These are phyloP conservation scores for Aspergillus costaricaensis DNA, from an alignment of 2,329 filamentous ascomycete species.

Conservation along the genomic window DNA sequence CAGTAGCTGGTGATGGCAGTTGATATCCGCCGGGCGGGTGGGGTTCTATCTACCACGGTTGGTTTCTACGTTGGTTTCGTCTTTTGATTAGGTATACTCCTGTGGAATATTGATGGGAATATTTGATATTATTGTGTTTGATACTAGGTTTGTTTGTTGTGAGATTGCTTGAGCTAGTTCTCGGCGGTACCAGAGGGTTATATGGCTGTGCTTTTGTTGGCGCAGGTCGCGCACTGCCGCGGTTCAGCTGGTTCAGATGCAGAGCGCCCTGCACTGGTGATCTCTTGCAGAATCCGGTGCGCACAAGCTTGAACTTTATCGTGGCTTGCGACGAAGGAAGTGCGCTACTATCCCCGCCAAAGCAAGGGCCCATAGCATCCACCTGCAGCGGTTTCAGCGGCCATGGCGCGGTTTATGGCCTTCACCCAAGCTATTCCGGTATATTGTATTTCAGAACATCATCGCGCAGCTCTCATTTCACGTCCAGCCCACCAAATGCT, in stretches of 20 bases:
- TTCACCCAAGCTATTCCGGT: too few species aligned
- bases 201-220: background rate
- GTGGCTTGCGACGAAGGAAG: background rate
- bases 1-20: background rate
- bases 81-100: background rate
- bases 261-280: background rate
- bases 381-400: background rate
- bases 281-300: background rate
- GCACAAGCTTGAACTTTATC: background rate
- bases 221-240: background rate
- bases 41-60: background rate
- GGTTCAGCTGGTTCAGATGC: background rate
- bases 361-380: background rate
- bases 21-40: background rate
- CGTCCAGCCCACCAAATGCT: constrained; percentile 52
- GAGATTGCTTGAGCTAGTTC: background rate
- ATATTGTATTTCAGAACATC: background rate
- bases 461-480: constrained; percentile 39
- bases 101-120: background rate
- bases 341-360: background rate
- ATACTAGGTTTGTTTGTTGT: background rate
- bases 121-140: background rate
- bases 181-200: background rate
- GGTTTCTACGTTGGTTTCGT: background rate
- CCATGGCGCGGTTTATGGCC: background rate